Evolutionary conservation across 768 basidiomycete species (phyloP).

Genomic region (Podaxis sp.): DNA sequence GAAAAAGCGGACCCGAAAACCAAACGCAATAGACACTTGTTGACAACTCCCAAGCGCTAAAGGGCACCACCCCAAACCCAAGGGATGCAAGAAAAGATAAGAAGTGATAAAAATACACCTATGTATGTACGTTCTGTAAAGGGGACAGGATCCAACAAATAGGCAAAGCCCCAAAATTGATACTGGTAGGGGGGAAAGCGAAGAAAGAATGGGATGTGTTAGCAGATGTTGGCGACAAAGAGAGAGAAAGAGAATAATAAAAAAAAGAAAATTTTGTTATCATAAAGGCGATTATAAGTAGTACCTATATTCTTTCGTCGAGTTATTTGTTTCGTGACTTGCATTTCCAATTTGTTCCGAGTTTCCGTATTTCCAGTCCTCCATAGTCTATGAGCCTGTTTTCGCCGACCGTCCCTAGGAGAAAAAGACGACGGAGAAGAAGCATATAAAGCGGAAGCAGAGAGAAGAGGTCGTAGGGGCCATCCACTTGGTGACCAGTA

Average conservation of each 20-base stretch:
- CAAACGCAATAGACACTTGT: too few relatives aligned
- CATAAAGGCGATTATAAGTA: conserved; percentile 5
- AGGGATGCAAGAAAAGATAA: not conserved
- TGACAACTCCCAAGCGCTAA: not conserved
- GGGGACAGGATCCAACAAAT: not conserved
- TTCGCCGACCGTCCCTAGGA: not conserved
- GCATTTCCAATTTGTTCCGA: not conserved
- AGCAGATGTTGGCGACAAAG: not conserved
- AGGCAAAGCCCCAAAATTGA: not conserved
- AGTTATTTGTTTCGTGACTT: not conserved
- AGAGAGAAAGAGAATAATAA: not conserved
- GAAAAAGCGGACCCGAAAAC: too few relatives aligned
- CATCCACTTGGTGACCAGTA: not conserved
- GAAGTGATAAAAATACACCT: conserved; percentile 1
- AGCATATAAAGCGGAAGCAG: not conserved
- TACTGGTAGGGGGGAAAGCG: not conserved
- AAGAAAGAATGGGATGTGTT: not conserved
- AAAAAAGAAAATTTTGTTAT: not conserved
- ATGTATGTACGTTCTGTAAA: not conserved
- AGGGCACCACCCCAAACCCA: not conserved
- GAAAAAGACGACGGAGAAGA: not conserved
- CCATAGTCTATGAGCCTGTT: not conserved
- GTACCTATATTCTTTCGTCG: not conserved
- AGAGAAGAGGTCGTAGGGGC: not conserved
- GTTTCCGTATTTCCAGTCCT: not conserved